phyloP scores from a whole-genome alignment of 1,139 yeast genomes.

The Scheffersomyces quercinus region DNA sequence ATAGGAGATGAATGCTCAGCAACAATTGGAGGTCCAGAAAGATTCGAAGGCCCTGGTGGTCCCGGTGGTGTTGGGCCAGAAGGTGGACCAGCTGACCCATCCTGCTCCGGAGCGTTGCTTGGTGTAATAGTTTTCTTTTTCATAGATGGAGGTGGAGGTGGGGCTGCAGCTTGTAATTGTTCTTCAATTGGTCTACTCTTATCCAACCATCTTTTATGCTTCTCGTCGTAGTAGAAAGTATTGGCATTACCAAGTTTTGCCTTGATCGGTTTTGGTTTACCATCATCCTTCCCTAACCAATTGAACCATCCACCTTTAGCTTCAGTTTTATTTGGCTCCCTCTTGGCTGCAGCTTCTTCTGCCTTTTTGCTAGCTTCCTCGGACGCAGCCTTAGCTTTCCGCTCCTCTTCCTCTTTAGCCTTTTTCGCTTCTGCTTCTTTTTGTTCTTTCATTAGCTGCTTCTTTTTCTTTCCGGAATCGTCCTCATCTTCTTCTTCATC shows the following conservation, averaged over 20 bases:
- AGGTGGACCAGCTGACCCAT: slow-evolving; percentile 8
- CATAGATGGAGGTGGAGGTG: slow-evolving; percentile 75
- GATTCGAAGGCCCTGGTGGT: slow-evolving; percentile 6
- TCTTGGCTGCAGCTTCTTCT: slow-evolving; percentile 14
- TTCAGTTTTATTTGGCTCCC: slow-evolving; percentile 5
- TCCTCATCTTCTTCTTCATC: slow-evolving; percentile 48
- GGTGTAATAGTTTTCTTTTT: slow-evolving; percentile 24
- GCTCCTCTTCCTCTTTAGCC: slow-evolving; percentile 16
- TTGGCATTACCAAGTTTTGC: slow-evolving; percentile 77
- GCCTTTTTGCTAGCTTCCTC: slow-evolving; percentile 10
- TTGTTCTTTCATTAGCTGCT: slow-evolving; percentile 10
- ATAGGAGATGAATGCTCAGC: slow-evolving; percentile 11
- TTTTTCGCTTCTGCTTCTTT: slow-evolving; percentile 14
- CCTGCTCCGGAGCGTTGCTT: slow-evolving; percentile 30
- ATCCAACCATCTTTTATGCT: slow-evolving; percentile 85
- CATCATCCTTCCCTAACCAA: slow-evolving; percentile 51
- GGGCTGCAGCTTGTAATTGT: slow-evolving; percentile 56
- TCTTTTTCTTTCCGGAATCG: slow-evolving; percentile 13
- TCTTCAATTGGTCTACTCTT: slow-evolving; percentile 71
- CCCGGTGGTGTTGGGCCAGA: slow-evolving; percentile 3
- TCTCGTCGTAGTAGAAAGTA: slow-evolving; percentile 77
- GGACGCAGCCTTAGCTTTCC: slow-evolving; percentile 2
- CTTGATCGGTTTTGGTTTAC: slow-evolving; percentile 70
- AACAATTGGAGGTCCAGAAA: slow-evolving; percentile 23
- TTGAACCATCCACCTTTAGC: slow-evolving; percentile 44